A percentile compares a stretch with the other conserved stretches of the same genome.
Conservation (phyloP, 1,139 yeast species). For the Trichomonascaceae sp. region DNA sequence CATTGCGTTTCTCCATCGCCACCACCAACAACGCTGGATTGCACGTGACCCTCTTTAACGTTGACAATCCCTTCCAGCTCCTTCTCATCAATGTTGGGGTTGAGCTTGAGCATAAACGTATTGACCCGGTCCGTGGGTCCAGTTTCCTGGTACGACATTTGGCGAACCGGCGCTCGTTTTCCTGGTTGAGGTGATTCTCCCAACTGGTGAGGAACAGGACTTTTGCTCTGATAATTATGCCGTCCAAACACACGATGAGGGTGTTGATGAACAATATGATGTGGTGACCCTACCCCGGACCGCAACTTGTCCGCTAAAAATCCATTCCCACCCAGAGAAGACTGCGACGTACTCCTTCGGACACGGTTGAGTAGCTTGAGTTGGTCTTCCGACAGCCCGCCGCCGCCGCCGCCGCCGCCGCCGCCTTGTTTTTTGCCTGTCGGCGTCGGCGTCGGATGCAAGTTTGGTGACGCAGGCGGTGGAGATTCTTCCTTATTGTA, state of each 20-base stretch:
- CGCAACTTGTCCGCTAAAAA: too few relatives aligned
- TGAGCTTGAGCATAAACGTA: slow-evolving; percentile 7
- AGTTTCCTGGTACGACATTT: slow-evolving; percentile 3
- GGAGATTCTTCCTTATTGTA: not conserved
- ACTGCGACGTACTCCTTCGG: slow-evolving; percentile 1
- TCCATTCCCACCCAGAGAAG: too few relatives aligned
- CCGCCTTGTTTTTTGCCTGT: too few relatives aligned
- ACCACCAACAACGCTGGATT: slow-evolving; percentile 2
- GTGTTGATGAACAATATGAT: too few relatives aligned
- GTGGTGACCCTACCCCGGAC: too few relatives aligned
- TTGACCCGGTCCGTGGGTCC: slow-evolving; percentile 6
- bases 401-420: too few relatives aligned
- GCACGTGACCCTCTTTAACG: slow-evolving; percentile 6
- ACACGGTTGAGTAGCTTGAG: not conserved
- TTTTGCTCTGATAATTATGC: too few relatives aligned
- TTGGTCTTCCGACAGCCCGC: not conserved
- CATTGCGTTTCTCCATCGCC: slow-evolving; percentile 26
- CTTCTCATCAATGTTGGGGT: slow-evolving; percentile 4
- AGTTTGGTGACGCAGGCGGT: not conserved
- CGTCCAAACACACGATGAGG: too few relatives aligned
- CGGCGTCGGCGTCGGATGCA: not conserved
- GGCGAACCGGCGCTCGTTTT: slow-evolving; percentile 4
- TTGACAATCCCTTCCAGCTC: slow-evolving; percentile 1
- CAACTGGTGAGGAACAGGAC: too few relatives aligned
- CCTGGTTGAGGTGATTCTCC: slow-evolving; percentile 3